Evolutionary conservation across 495 filamentous ascomycete species (phyloP).

Genomic region (Tuber umbilicatum): DNA sequence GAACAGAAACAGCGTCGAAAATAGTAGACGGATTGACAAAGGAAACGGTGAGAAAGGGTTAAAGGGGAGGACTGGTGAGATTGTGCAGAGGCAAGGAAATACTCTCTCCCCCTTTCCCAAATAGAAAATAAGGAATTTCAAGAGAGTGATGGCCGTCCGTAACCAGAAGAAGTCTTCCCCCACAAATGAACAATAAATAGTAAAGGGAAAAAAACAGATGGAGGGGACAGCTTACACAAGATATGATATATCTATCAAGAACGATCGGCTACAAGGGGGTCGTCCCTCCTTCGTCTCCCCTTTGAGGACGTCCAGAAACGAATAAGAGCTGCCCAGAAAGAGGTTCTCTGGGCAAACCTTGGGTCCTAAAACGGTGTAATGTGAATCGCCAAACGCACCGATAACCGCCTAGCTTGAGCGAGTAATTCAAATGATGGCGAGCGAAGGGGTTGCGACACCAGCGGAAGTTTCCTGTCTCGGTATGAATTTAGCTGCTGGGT

Average conservation of each 20-base stretch:
- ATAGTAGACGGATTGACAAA: not conserved
- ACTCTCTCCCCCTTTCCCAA: not conserved
- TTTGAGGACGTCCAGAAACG: not conserved
- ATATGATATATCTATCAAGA: not conserved
- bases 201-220: not conserved
- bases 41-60: not conserved
- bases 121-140: not conserved
- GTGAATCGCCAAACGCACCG: constrained; percentile 23
- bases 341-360: not conserved
- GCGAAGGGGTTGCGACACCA: constrained; percentile 12
- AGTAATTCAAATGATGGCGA: constrained; percentile 11
- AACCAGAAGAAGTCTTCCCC: not conserved
- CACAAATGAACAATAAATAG: not conserved
- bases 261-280: not conserved
- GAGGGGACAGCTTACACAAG: constrained; percentile 2
- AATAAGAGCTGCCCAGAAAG: not conserved
- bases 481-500: not conserved
- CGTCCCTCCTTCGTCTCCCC: not conserved
- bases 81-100: constrained; percentile 14
- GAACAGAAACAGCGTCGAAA: constrained; percentile 16
- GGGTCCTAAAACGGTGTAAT: constrained; percentile 20
- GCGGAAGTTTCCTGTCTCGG: not conserved
- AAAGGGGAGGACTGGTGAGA: constrained; percentile 10
- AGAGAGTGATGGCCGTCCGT: not conserved
- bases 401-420: constrained; percentile 30